Conservation (phyloP, 805 yeast species). For the Suhomyces prunicola region DNA sequence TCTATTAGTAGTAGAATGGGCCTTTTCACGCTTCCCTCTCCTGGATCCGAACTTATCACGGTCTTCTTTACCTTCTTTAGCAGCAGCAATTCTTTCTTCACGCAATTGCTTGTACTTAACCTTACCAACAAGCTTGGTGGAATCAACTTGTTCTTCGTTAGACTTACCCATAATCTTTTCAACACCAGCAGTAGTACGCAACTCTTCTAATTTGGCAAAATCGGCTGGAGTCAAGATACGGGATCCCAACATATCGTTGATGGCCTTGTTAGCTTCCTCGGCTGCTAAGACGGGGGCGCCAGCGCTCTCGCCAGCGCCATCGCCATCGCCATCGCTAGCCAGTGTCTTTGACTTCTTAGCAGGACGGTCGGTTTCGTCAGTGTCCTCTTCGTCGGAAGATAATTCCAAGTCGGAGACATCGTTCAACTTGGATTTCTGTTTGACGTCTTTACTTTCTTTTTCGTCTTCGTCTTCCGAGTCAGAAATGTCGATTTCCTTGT, state of each 20-base stretch:
- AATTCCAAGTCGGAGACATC: constrained; percentile 28
- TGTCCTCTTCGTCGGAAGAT: constrained; percentile 24
- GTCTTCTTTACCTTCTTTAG: constrained; percentile 89
- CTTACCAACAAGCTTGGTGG: constrained; percentile 71
- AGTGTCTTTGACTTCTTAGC: constrained; percentile 21
- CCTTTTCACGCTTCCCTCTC: constrained; percentile 72
- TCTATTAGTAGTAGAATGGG: constrained; percentile 88
- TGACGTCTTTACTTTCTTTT: constrained; percentile 36
- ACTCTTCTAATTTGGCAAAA: constrained; percentile 90
- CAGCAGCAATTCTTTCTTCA: constrained; percentile 86
- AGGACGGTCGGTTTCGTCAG: constrained; percentile 26
- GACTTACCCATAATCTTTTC: constrained; percentile 68
- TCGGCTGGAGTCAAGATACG: constrained; percentile 95
- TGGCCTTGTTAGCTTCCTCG: constrained; percentile 22
- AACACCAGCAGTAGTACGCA: constrained; percentile 80
- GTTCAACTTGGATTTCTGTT: constrained; percentile 24
- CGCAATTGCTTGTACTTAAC: constrained; percentile 78
- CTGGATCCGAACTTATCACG: constrained; percentile 87
- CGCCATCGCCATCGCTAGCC: constrained; percentile 10
- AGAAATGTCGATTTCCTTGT: constrained; percentile 62
- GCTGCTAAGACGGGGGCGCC: constrained; percentile 31
- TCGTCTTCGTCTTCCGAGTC: constrained; percentile 47
- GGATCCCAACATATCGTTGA: constrained; percentile 60
- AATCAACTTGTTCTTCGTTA: constrained; percentile 86
- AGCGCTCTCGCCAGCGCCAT: constrained; percentile 35